Conservation (phyloP, 345 rosid species). For the Gossypioides kirkii region DNA sequence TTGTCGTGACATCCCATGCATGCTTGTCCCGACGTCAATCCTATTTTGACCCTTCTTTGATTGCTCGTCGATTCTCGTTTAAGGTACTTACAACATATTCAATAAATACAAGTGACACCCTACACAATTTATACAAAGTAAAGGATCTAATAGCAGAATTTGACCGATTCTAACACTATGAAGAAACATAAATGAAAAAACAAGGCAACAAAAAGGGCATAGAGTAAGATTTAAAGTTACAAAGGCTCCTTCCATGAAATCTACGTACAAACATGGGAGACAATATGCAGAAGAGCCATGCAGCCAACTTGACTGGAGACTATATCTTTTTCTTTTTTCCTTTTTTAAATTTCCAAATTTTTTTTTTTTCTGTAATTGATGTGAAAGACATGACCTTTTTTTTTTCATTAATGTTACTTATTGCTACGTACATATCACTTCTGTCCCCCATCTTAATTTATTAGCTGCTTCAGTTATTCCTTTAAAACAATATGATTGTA, state of each 20-base stretch:
- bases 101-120: fast-evolving
- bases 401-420: not conserved
- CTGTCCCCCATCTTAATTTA: conserved; percentile 7
- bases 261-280: conserved; percentile 15
- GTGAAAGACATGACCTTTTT: conserved; percentile 19
- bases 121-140: too few species aligned
- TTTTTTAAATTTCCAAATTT: conserved; percentile 17
- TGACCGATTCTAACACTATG: too few species aligned
- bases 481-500: not conserved
- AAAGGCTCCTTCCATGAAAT: conserved; percentile 28
- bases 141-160: too few species aligned
- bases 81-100: fast-evolving
- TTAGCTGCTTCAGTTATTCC: not conserved
- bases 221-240: not conserved
- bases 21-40: fast-evolving
- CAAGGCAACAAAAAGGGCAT: too few species aligned
- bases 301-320: conserved; percentile 11
- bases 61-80: too few species aligned
- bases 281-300: conserved; percentile 20
- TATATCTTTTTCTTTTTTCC: not conserved
- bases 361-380: conserved; percentile 14
- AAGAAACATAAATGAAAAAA: too few species aligned
- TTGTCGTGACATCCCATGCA: too few species aligned
- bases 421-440: conserved; percentile 11
- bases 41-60: fast-evolving